A percentile compares a stretch with the other conserved stretches of the same genome.
Conservation (phyloP, 2,329 filamentous ascomycete species). For the Neofusicoccum cordaticola region DNA sequence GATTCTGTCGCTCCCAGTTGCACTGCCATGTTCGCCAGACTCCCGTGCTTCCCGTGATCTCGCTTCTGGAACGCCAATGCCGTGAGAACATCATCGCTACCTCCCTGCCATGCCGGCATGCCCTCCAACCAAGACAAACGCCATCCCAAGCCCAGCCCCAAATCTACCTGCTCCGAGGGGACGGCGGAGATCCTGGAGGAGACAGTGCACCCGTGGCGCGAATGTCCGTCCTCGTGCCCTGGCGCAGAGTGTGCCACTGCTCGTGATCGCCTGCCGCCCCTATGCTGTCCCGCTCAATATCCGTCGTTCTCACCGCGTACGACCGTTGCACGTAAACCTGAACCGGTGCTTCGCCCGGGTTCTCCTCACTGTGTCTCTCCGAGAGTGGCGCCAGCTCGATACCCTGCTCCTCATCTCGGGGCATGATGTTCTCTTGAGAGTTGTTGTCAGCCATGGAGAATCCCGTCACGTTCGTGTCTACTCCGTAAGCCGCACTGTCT, state of each 20-base stretch:
- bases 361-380: neutral
- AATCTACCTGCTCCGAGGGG: neutral
- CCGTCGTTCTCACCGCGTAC: neutral
- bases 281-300: neutral
- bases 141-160: neutral
- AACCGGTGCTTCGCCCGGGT: neutral
- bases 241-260: neutral
- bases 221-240: neutral
- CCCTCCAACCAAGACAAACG: neutral
- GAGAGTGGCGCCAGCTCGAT: neutral
- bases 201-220: neutral
- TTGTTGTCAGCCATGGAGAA: neutral
- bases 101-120: neutral
- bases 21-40: too few species aligned
- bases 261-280: neutral
- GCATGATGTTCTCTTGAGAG: neutral
- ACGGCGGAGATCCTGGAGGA: neutral
- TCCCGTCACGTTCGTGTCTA: neutral
- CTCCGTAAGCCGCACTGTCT: conserved; percentile 1
- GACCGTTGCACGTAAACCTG: conserved; percentile 1
- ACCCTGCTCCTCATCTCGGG: neutral
- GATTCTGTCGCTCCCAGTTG: too few species aligned
- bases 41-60: too few species aligned
- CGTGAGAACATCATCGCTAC: too few species aligned
- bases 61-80: too few species aligned